Percentiles rank a stretch among this genome's conserved stretches.
phyloP scores from a whole-genome alignment of 495 filamentous ascomycete species.

The Collariella sp. region DNA sequence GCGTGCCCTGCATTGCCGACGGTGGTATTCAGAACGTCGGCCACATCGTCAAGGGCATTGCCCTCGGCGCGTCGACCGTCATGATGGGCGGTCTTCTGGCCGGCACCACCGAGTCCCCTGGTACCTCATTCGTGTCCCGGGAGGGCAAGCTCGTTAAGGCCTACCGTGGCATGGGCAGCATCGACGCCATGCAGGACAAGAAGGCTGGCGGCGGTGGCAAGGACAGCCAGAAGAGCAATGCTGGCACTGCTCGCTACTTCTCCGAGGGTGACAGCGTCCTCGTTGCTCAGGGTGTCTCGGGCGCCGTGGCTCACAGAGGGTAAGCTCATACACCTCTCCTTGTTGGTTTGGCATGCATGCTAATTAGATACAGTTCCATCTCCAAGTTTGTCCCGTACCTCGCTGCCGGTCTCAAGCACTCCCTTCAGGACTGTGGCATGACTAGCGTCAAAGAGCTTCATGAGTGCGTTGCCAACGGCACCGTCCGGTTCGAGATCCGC shows the following conservation, averaged over 20 bases:
- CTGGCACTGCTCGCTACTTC: conserved; percentile 96
- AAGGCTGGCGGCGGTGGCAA: conserved; percentile 63
- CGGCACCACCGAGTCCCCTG: conserved; percentile 94
- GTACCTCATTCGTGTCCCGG: conserved; percentile 88
- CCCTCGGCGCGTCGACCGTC: conserved; percentile 86
- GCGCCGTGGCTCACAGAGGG: conserved; percentile 52
- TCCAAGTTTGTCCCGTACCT: conserved; percentile 95
- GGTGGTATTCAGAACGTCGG: conserved; percentile 97
- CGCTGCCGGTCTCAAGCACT: conserved; percentile 90
- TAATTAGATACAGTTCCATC: conserved; percentile 48
- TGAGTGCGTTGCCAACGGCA: conserved; percentile 63
- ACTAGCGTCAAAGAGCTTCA: conserved; percentile 69
- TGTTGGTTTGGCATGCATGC: background rate
- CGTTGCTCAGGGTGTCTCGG: conserved; percentile 92
- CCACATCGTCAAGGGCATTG: conserved; percentile 96
- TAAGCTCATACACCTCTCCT: conserved; percentile 9
- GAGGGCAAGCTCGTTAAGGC: conserved; percentile 98
- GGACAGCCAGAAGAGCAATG: conserved; percentile 80
- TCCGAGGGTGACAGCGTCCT: conserved; percentile 90
- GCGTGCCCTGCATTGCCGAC: conserved; percentile 95
- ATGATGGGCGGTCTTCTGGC: conserved; percentile 99
- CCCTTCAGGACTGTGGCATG: conserved; percentile 88
- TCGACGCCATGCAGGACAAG: conserved; percentile 99
- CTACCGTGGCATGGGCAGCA: conserved; percentile 96
- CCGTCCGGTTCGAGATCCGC: conserved; percentile 84